phyloP scores from a whole-genome alignment of 495 filamentous ascomycete genomes.

The Lasiosphaeriaceae sp. region DNA sequence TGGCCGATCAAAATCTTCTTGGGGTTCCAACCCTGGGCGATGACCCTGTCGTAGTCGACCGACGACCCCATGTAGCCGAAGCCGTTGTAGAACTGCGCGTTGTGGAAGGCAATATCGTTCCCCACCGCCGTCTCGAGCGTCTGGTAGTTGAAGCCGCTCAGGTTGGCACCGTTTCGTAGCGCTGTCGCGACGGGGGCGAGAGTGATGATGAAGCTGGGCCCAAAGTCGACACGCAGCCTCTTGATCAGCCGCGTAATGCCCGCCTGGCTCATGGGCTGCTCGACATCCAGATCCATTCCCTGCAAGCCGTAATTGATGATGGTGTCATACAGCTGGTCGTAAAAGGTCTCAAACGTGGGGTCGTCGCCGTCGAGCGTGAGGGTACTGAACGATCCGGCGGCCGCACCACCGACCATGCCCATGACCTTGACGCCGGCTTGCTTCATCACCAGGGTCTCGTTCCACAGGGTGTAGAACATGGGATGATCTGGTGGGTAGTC shows the following conservation, averaged over 20 bases:
- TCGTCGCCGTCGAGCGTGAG: slow-evolving; percentile 53
- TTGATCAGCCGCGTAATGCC: slow-evolving; percentile 72
- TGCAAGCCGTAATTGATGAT: slow-evolving; percentile 57
- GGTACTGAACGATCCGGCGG: slow-evolving; percentile 57
- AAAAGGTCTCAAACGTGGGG: slow-evolving; percentile 60
- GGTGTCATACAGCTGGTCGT: slow-evolving; percentile 57
- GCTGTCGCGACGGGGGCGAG: slow-evolving; percentile 76
- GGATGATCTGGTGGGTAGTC: slow-evolving; percentile 57
- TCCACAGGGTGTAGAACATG: slow-evolving; percentile 60
- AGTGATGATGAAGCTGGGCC: slow-evolving; percentile 66
- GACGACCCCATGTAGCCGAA: slow-evolving; percentile 64
- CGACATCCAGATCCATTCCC: slow-evolving; percentile 80
- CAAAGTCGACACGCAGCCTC: slow-evolving; percentile 67
- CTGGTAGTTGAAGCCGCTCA: slow-evolving; percentile 74
- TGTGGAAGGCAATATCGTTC: slow-evolving; percentile 65
- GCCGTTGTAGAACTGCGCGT: slow-evolving; percentile 80
- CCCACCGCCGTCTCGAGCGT: slow-evolving; percentile 48
- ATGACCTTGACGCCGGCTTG: slow-evolving; percentile 64
- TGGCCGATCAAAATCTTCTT: slow-evolving; percentile 67
- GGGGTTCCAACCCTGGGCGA: slow-evolving; percentile 61
- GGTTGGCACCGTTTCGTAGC: slow-evolving; percentile 52
- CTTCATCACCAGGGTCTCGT: slow-evolving; percentile 57
- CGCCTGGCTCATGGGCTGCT: slow-evolving; percentile 66
- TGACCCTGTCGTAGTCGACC: slow-evolving; percentile 58
- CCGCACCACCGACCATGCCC: slow-evolving; percentile 81